These are phyloP conservation scores for Starmerella apicola DNA, from an alignment of 805 yeast genomes.

Conservation along the genomic window DNA sequence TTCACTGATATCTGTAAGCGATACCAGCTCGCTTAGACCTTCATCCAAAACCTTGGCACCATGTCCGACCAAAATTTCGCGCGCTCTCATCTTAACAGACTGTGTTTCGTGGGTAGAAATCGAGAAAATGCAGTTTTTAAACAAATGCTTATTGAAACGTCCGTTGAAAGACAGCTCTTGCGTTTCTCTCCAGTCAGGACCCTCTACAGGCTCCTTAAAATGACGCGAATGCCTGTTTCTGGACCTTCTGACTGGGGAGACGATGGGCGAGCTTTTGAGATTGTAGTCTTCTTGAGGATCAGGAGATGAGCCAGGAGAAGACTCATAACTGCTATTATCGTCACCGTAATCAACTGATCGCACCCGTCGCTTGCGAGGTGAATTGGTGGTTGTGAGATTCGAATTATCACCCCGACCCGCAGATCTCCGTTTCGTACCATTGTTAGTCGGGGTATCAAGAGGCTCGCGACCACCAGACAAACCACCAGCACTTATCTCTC, in stretches of 20 bases:
- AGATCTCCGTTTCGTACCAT: neutral
- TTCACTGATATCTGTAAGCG: neutral
- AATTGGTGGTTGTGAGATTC: neutral
- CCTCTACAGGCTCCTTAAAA: too few species aligned
- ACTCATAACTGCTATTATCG: too few species aligned
- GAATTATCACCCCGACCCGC: neutral
- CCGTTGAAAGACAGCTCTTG: too few species aligned
- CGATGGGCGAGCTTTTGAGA: neutral
- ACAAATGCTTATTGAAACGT: neutral
- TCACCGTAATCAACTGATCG: neutral
- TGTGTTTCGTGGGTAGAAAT: constrained; percentile 1
- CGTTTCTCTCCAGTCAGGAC: too few species aligned
- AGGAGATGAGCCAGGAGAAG: neutral
- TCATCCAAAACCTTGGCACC: constrained; percentile 11
- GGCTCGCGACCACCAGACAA: too few species aligned
- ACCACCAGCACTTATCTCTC: too few species aligned
- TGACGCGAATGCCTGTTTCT: neutral
- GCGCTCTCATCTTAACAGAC: neutral
- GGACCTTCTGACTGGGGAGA: neutral
- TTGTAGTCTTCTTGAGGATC: neutral
- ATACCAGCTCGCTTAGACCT: constrained; percentile 6
- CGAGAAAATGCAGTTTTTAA: constrained; percentile 5
- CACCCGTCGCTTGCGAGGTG: neutral
- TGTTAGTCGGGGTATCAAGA: neutral
- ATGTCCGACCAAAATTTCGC: neutral